Percentiles rank a stretch among this genome's conserved stretches.
phyloP scores from a whole-genome alignment of 768 basidiomycete species.

The Trametes coccinea region DNA sequence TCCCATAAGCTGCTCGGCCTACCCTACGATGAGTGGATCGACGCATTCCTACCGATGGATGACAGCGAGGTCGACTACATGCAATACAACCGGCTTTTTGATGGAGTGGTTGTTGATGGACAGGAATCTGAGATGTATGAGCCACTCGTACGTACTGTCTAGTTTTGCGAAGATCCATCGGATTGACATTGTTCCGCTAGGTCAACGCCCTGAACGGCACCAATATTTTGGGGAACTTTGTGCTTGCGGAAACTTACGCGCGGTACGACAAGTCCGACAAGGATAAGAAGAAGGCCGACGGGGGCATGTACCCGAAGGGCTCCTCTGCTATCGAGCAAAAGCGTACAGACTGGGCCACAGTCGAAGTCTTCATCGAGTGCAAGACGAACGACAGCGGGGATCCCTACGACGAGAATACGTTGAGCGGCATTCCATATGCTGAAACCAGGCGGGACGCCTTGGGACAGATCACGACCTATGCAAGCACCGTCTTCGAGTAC shows the following conservation, averaged over 20 bases:
- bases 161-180: background rate
- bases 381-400: background rate
- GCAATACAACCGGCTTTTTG: background rate
- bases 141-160: background rate
- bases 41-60: too few relatives aligned
- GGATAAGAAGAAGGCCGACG: background rate
- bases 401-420: background rate
- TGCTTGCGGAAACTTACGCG: background rate
- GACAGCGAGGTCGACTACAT: too few relatives aligned
- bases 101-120: background rate
- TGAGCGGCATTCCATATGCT: background rate
- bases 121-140: background rate
- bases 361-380: background rate
- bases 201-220: background rate
- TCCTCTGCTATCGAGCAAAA: background rate
- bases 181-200: background rate
- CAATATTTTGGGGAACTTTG: background rate
- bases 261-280: too few relatives aligned
- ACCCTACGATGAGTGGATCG: too few relatives aligned
- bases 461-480: background rate
- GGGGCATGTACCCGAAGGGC: background rate
- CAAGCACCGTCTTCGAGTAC: background rate
- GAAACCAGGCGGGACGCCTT: background rate
- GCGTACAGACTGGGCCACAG: background rate
- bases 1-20: too few relatives aligned